A percentile compares a stretch with the other conserved stretches of the same genome.
Conservation (phyloP, 2,329 filamentous ascomycete genomes). For the Emmonsiellopsis sp. region DNA sequence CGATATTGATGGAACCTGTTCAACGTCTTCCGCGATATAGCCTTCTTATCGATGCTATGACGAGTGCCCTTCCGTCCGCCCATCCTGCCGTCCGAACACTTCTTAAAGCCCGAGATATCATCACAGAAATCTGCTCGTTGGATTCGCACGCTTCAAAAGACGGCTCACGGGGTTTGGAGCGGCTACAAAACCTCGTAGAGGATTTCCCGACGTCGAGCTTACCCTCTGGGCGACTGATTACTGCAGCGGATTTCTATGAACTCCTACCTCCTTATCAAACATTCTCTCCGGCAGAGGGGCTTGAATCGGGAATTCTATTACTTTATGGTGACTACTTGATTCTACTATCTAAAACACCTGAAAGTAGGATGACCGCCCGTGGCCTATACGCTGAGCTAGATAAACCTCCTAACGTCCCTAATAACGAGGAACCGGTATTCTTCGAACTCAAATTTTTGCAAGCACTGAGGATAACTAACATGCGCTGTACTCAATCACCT, state of each 20-base stretch:
- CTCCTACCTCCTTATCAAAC: constrained; percentile 61
- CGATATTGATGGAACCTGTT: constrained; percentile 89
- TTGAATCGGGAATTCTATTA: constrained; percentile 60
- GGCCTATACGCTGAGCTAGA: constrained; percentile 78
- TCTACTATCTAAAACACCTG: constrained; percentile 61
- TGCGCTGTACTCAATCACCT: constrained; percentile 53
- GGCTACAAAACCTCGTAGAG: constrained; percentile 66
- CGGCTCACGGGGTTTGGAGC: constrained; percentile 63
- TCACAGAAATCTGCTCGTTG: constrained; percentile 93
- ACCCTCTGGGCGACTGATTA: constrained; percentile 68
- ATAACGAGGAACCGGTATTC: constrained; percentile 13
- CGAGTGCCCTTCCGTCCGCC: constrained; percentile 71
- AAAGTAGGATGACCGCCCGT: constrained; percentile 58
- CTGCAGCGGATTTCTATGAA: constrained; percentile 71
- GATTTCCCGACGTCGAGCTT: constrained; percentile 66
- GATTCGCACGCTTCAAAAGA: constrained; percentile 59
- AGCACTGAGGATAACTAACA: constrained; percentile 59
- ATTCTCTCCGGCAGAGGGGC: constrained; percentile 30
- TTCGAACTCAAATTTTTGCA: constrained; percentile 70
- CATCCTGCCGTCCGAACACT: constrained; percentile 77
- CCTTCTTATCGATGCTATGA: constrained; percentile 91
- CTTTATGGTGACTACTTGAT: constrained; percentile 78
- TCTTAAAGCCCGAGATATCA: constrained; percentile 82
- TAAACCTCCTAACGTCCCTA: constrained; percentile 50
- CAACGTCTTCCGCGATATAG: constrained; percentile 91